A percentile compares a stretch with the other conserved stretches of the same genome.
Evolutionary conservation across 768 basidiomycete species (phyloP).

Genomic region (Plicaturopsis crispa): DNA sequence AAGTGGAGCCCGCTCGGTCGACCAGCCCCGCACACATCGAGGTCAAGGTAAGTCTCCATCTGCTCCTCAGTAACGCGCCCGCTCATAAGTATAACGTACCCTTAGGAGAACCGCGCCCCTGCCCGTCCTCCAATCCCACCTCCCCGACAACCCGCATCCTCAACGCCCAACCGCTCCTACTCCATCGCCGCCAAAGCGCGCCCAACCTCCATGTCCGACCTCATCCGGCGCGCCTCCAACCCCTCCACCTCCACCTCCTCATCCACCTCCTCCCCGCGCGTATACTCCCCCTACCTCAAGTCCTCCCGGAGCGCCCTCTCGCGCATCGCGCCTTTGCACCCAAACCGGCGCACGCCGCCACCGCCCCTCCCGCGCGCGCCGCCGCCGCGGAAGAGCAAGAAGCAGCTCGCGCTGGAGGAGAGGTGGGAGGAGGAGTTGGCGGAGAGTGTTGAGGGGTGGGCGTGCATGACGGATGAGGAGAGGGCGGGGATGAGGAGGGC

Average conservation of each 20-base stretch:
- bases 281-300: slow-evolving; percentile 60
- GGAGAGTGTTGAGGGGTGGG: slow-evolving; percentile 65
- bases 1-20: neutral
- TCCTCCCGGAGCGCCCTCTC: slow-evolving; percentile 55
- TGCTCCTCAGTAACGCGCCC: neutral
- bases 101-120: slow-evolving; percentile 9
- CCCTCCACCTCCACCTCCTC: slow-evolving; percentile 13
- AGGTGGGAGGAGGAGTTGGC: slow-evolving; percentile 75
- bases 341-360: slow-evolving; percentile 65
- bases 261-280: slow-evolving; percentile 13
- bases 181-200: slow-evolving; percentile 44
- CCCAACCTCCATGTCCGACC: slow-evolving; percentile 63
- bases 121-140: neutral
- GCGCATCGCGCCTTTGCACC: slow-evolving; percentile 69
- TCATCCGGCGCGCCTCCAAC: slow-evolving; percentile 60
- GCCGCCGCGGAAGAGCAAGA: slow-evolving; percentile 66
- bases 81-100: neutral
- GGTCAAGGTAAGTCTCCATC: neutral
- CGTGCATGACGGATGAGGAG: slow-evolving; percentile 31
- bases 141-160: slow-evolving; percentile 6
- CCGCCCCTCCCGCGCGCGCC: slow-evolving; percentile 66
- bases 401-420: slow-evolving; percentile 68
- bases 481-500: slow-evolving; percentile 39
- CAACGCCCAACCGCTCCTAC: slow-evolving; percentile 19
- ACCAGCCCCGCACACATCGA: neutral